Percentiles rank a stretch among this genome's conserved stretches.
Evolutionary conservation across 2,329 filamentous ascomycete species (phyloP).

Genomic region (Plenodomus lindquistii): DNA sequence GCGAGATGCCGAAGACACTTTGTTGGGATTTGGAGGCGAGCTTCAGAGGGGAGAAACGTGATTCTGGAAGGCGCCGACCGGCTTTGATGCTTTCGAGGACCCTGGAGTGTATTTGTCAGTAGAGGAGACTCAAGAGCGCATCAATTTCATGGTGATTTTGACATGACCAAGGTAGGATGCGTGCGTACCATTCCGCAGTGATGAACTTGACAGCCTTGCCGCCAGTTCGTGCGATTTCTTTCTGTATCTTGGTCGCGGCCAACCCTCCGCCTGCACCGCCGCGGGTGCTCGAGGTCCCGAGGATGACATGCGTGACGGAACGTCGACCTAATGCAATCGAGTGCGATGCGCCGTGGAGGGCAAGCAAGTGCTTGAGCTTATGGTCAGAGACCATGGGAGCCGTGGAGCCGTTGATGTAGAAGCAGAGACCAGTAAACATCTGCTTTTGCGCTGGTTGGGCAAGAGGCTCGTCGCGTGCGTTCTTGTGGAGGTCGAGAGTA

Average conservation of each 20-base stretch:
- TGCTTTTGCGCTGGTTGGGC: constrained; percentile 27
- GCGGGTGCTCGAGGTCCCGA: constrained; percentile 55
- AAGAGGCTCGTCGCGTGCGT: not conserved
- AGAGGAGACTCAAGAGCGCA: constrained; percentile 7
- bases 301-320: constrained; percentile 82
- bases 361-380: constrained; percentile 77
- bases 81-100: constrained; percentile 80
- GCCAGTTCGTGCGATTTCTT: constrained; percentile 70
- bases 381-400: constrained; percentile 82
- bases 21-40: constrained; percentile 31
- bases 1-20: constrained; percentile 26
- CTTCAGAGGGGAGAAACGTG: constrained; percentile 61
- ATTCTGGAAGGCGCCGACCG: constrained; percentile 74
- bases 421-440: constrained; percentile 71
- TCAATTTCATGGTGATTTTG: constrained; percentile 4
- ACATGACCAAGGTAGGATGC: not conserved
- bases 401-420: constrained; percentile 90
- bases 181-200: constrained; percentile 70
- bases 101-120: constrained; percentile 52
- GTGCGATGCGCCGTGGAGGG: constrained; percentile 71
- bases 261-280: constrained; percentile 73
- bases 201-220: constrained; percentile 79
- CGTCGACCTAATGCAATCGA: constrained; percentile 72
- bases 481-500: not conserved
- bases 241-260: constrained; percentile 77